Percentiles rank a stretch among this genome's conserved stretches.
These are phyloP conservation scores for Trypanosoma platydactyli DNA, from an alignment of 208 protist genomes.

Conservation along the genomic window DNA sequence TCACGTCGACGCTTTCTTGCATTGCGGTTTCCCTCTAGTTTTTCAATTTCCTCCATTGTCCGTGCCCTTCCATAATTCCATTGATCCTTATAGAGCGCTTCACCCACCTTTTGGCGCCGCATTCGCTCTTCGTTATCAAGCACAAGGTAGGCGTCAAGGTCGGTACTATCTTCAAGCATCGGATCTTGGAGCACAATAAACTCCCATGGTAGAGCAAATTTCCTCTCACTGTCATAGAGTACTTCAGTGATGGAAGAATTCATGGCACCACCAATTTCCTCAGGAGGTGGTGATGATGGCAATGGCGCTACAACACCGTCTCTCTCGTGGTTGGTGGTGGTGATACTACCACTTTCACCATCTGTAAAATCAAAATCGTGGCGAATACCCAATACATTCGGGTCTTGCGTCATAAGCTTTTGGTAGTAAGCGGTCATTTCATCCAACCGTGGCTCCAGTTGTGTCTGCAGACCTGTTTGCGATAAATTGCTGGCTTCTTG, in stretches of 20 bases:
- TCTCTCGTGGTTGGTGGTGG: not conserved
- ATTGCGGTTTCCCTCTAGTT: slow-evolving; percentile 45
- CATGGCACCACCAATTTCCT: not conserved
- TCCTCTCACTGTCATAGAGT: slow-evolving; percentile 69
- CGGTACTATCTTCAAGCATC: slow-evolving; percentile 56
- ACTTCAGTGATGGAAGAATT: slow-evolving; percentile 40
- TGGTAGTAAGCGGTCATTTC: slow-evolving; percentile 52
- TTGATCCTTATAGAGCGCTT: slow-evolving; percentile 64
- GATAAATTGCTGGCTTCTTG: not conserved
- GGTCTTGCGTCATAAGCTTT: slow-evolving; percentile 59
- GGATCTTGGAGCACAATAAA: slow-evolving; percentile 69
- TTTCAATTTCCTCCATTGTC: slow-evolving; percentile 67
- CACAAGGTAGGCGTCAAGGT: slow-evolving; percentile 72
- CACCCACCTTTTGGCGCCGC: slow-evolving; percentile 64
- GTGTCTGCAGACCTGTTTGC: slow-evolving; percentile 7
- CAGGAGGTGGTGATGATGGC: not conserved
- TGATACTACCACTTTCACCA: not conserved
- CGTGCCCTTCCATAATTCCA: slow-evolving; percentile 73
- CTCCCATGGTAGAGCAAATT: slow-evolving; percentile 83
- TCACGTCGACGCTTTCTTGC: slow-evolving; percentile 52
- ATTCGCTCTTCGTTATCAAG: slow-evolving; percentile 85
- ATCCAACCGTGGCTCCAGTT: slow-evolving; percentile 22
- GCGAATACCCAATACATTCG: slow-evolving; percentile 59
- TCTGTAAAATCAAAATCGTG: slow-evolving; percentile 70
- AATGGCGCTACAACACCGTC: slow-evolving; percentile 24